Evolutionary conservation across 108 stramenopile species (phyloP), one percentile per base, ranked within the genome.

Genomic region (Nitzschia sp.): DNA sequence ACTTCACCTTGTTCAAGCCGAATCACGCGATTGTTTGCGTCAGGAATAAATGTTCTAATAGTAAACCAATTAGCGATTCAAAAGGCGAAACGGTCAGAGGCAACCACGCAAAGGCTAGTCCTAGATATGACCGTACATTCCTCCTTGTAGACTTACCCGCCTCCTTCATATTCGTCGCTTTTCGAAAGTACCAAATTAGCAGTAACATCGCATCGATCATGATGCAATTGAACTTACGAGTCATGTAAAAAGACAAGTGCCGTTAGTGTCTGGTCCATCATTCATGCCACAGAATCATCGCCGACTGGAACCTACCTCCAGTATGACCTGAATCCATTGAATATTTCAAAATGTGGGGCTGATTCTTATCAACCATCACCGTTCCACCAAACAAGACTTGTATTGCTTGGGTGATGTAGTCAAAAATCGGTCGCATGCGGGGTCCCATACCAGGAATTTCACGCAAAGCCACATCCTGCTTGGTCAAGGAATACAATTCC

Each of bases 271-370:
- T n/a, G n/a, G n/a, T n/a, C n/a, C n/a, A n/a, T n/a, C n/a, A n/a
- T n/a, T n/a, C n/a, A n/a, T n/a, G n/a, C n/a, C n/a, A n/a, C n/a
- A n/a, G n/a, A n/a, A n/a, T n/a, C n/a, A n/a, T n/a, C n/a, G 46
- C 33, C 26, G 24, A 15, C 6, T 25, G 18, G 25, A 42, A 27
- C 69, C 48, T 66, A 77, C 76, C 76, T 32, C 90, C 90, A 8
- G 79, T 88, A 51, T 91, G 85, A 5, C 73, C 80, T 23, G 68
- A 71, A 42, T 84, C 75, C 5, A 71, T 54, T 6, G 82, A 85
- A 65, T 93, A 93, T 46, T 90, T 90, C 11, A 93, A 65, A 18
- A 93, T 81, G 46, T 93, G 92, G 9, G 92, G 92, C 47, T 93
- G 92, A 63, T 90, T 89, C 28, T 78, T 59, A 72, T 90, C 92